Conservation (phyloP, 1,284 basidiomycete species). For the Stygiomarasmius scandens region DNA sequence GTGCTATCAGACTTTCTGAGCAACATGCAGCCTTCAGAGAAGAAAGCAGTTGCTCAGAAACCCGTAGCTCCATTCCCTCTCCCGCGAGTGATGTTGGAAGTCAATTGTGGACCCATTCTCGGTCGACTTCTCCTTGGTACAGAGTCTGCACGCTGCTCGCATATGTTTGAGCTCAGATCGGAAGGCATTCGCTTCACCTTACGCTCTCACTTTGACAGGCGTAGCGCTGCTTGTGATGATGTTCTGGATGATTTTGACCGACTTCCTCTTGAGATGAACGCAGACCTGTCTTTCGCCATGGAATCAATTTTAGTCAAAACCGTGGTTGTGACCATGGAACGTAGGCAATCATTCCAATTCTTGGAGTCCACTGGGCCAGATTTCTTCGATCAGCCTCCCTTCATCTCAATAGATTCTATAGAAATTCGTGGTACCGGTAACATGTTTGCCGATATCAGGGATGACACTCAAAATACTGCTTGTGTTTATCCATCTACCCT, state of each 20-base stretch:
- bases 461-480: constrained; percentile 45
- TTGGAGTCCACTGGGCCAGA: constrained; percentile 28
- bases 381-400: constrained; percentile 47
- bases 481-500: constrained; percentile 55
- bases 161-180: constrained; percentile 52
- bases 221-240: constrained; percentile 18
- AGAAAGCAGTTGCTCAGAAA: constrained; percentile 26
- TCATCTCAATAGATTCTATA: constrained; percentile 61
- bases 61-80: constrained; percentile 40
- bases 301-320: constrained; percentile 51
- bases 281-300: constrained; percentile 25
- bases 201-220: constrained; percentile 35
- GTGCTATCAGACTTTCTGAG: constrained; percentile 38
- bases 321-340: constrained; percentile 1
- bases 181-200: constrained; percentile 46
- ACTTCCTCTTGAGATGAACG: constrained; percentile 40
- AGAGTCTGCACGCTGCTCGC: constrained; percentile 40
- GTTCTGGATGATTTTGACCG: constrained; percentile 23
- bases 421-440: constrained; percentile 47
- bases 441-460: constrained; percentile 50
- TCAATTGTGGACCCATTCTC: constrained; percentile 51
- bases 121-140: constrained; percentile 50
- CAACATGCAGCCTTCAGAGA: constrained; percentile 23
- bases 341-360: constrained; percentile 22
- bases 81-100: constrained; percentile 54